Percentiles rank a stretch among this genome's conserved stretches.
These are phyloP conservation scores for Scedosporium dehoogii DNA, from an alignment of 2,329 filamentous ascomycete species.

Conservation along the genomic window DNA sequence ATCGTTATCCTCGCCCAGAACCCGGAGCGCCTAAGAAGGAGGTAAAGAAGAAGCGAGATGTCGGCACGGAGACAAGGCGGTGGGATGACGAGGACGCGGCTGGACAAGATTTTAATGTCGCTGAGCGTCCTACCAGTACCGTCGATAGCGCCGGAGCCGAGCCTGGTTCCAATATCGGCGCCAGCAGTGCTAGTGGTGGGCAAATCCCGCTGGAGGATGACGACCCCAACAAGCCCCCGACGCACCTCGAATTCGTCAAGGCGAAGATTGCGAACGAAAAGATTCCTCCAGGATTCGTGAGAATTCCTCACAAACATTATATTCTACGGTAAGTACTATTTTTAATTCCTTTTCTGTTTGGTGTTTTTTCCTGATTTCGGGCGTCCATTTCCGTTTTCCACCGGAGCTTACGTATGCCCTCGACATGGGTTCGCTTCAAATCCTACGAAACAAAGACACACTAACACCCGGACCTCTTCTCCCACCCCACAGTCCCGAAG, in stretches of 20 bases:
- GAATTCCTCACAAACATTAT: conserved; percentile 38
- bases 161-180: background rate
- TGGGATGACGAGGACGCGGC: background rate
- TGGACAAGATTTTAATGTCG: conserved; percentile 2
- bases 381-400: conserved; percentile 8
- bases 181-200: background rate
- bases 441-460: conserved; percentile 12
- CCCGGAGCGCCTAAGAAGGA: background rate
- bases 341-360: conserved; percentile 9
- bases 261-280: conserved; percentile 30
- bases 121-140: background rate
- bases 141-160: background rate
- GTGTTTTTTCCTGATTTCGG: conserved; percentile 16
- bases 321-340: conserved; percentile 45
- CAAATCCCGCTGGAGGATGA: conserved; percentile 3
- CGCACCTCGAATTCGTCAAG: conserved; percentile 45
- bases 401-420: conserved; percentile 2
- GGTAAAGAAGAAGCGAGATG: background rate
- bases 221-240: conserved; percentile 26
- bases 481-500: conserved; percentile 55
- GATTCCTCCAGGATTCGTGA: conserved; percentile 41
- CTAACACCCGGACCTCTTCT: background rate
- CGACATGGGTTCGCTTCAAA: background rate
- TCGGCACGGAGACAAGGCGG: background rate
- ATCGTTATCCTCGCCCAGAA: conserved; percentile 5